Evolutionary conservation across 2,329 filamentous ascomycete genomes (phyloP).

Genomic region (Diaporthe citrichinensis): DNA sequence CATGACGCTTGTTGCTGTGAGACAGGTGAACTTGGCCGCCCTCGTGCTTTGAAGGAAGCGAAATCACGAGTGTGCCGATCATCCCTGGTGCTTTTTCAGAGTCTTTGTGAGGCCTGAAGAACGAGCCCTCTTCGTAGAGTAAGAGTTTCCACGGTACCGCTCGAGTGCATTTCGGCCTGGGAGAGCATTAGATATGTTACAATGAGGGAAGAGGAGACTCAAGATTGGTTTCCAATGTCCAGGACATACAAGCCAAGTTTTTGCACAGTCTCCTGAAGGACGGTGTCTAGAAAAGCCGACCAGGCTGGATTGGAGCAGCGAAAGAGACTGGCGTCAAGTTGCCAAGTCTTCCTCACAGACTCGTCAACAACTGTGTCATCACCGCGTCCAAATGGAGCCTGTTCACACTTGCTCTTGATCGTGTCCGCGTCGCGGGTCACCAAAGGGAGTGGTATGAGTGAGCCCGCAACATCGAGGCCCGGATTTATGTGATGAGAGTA

Average conservation of each 20-base stretch:
- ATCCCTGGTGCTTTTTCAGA: conserved; percentile 60
- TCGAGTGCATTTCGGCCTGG: conserved; percentile 47
- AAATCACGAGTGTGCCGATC: conserved; percentile 62
- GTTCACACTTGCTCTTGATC: conserved; percentile 45
- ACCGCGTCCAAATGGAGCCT: conserved; percentile 55
- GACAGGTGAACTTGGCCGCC: conserved; percentile 58
- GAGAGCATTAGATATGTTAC: conserved; percentile 46
- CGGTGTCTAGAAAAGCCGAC: conserved; percentile 44
- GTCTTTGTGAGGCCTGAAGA: conserved; percentile 61
- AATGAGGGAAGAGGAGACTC: conserved; percentile 43
- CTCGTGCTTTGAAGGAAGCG: conserved; percentile 59
- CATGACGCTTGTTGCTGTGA: neutral
- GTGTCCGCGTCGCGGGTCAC: conserved; percentile 45
- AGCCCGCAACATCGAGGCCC: conserved; percentile 45
- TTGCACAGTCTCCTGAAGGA: neutral
- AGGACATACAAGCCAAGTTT: conserved; percentile 21
- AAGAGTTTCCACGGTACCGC: conserved; percentile 58
- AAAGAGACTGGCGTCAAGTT: conserved; percentile 54
- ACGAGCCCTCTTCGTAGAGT: conserved; percentile 61
- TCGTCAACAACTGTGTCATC: conserved; percentile 51
- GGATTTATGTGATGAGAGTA: conserved; percentile 44
- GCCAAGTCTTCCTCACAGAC: conserved; percentile 55
- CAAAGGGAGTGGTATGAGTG: conserved; percentile 48
- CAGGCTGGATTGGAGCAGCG: conserved; percentile 54
- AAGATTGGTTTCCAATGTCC: no score